Conservation (phyloP, 129 eudicot genomes). For the Lactuca sativa region DNA sequence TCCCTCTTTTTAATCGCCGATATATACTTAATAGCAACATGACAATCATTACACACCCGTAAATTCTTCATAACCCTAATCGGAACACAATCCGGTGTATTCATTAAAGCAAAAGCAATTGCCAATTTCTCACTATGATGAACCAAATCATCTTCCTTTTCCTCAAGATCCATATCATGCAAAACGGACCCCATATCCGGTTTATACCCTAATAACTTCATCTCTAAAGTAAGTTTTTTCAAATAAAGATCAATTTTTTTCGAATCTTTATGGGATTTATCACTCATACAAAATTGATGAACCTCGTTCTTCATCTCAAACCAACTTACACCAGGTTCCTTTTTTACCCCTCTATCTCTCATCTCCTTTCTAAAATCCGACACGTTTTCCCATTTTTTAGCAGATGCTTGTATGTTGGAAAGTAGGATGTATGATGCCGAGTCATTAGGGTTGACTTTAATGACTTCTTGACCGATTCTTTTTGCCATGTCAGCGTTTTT, state of each 20-base stretch:
- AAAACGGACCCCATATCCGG: conserved; percentile 54
- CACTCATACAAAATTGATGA: conserved; percentile 65
- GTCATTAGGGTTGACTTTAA: conserved; percentile 59
- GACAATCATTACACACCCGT: conserved; percentile 77
- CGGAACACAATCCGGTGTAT: conserved; percentile 57
- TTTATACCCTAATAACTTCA: conserved; percentile 56
- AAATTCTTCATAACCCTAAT: conserved; percentile 91
- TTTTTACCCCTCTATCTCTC: conserved; percentile 68
- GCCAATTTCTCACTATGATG: conserved; percentile 88
- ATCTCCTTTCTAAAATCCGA: conserved; percentile 65
- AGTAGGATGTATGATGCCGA: conserved; percentile 80
- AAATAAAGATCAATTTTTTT: conserved; percentile 53
- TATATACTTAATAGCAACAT: conserved; percentile 72
- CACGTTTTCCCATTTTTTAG: conserved; percentile 67
- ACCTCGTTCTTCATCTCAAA: conserved; percentile 66
- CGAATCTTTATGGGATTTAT: conserved; percentile 61
- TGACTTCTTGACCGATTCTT: conserved; percentile 66
- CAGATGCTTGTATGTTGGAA: conserved; percentile 71
- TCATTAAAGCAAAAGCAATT: conserved; percentile 78
- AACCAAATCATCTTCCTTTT: conserved; percentile 57
- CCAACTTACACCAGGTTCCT: conserved; percentile 94
- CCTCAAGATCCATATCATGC: conserved; percentile 69
- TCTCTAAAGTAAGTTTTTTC: conserved; percentile 51
- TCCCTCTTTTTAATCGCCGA: conserved; percentile 53
- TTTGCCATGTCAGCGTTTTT: conserved; percentile 76